These are phyloP conservation scores for Ramaria sp. DNA, from an alignment of 768 basidiomycete species.

Conservation along the genomic window DNA sequence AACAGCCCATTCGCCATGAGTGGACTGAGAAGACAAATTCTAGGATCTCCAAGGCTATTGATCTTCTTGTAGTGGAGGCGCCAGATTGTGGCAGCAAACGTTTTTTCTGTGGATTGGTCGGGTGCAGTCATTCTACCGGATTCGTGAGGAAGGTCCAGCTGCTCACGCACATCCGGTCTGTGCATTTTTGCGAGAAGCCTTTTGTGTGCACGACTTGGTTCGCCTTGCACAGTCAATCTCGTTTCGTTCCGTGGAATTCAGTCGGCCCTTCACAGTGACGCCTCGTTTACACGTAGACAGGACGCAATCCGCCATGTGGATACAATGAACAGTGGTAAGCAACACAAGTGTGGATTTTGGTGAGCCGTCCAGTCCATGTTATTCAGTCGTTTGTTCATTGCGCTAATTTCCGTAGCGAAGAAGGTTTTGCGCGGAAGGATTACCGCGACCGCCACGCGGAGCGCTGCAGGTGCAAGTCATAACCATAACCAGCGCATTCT, in stretches of 20 bases:
- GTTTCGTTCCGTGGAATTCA: not conserved
- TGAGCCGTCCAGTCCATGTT: not conserved
- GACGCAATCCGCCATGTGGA: slow-evolving; percentile 5
- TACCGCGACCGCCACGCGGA: slow-evolving; percentile 5
- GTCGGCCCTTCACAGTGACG: not conserved
- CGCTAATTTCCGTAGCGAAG: not conserved
- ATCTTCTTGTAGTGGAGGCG: not conserved
- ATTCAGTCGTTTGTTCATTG: not conserved
- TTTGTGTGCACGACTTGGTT: slow-evolving; percentile 4
- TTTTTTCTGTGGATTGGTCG: slow-evolving; percentile 2
- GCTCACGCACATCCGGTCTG: slow-evolving; percentile 2
- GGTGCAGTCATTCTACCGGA: not conserved
- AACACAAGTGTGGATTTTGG: slow-evolving; percentile 6
- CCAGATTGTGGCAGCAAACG: not conserved
- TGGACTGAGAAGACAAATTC: not conserved
- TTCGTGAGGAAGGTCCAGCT: slow-evolving; percentile 6
- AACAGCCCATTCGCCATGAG: not conserved
- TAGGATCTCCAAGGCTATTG: not conserved
- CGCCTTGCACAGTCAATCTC: not conserved
- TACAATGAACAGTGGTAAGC: slow-evolving; percentile 5
- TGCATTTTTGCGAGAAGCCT: slow-evolving; percentile 7
- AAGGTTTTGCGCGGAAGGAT: slow-evolving; percentile 6
- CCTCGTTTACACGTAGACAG: slow-evolving; percentile 4
- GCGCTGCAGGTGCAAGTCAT: not conserved
- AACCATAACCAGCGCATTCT: not conserved